Evolutionary conservation across 306 rosid genomes (phyloP).

Genomic region (Argentina anserina): DNA sequence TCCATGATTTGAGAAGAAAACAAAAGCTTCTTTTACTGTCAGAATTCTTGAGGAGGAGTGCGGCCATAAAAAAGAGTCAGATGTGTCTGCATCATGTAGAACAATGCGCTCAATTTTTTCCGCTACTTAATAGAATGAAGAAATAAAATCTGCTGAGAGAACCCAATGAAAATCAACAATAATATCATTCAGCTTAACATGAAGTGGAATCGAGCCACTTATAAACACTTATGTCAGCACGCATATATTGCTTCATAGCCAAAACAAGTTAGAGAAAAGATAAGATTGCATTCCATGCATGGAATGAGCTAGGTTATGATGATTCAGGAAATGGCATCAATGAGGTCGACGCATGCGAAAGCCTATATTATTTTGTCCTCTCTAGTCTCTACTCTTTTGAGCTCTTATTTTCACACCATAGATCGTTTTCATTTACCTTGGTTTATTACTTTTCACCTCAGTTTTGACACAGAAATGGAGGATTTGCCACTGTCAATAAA

Average conservation of each 20-base stretch:
- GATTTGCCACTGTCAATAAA: background rate
- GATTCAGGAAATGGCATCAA: conserved; percentile 3
- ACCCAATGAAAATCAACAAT: no score
- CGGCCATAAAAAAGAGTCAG: no score
- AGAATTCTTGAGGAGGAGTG: no score
- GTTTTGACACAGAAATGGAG: background rate
- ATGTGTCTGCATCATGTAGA: no score
- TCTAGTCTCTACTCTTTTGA: background rate
- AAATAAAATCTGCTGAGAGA: no score
- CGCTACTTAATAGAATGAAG: no score
- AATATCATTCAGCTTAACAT: no score
- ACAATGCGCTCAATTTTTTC: no score
- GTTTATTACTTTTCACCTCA: background rate
- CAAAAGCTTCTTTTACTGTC: no score
- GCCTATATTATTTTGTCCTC: conserved; percentile 14
- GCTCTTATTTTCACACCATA: background rate
- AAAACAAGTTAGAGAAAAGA: conserved; percentile 1
- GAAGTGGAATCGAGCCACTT: no score
- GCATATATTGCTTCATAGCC: conserved; percentile 13
- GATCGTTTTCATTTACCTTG: background rate
- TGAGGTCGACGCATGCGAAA: conserved; percentile 16
- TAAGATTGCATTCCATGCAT: background rate
- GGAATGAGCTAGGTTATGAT: background rate
- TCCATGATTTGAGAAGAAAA: no score
- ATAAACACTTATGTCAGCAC: background rate